A percentile compares a stretch with the other conserved stretches of the same genome.
These are phyloP conservation scores for Posidonia oceanica DNA, from an alignment of 116 monocot species.

Conservation along the genomic window DNA sequence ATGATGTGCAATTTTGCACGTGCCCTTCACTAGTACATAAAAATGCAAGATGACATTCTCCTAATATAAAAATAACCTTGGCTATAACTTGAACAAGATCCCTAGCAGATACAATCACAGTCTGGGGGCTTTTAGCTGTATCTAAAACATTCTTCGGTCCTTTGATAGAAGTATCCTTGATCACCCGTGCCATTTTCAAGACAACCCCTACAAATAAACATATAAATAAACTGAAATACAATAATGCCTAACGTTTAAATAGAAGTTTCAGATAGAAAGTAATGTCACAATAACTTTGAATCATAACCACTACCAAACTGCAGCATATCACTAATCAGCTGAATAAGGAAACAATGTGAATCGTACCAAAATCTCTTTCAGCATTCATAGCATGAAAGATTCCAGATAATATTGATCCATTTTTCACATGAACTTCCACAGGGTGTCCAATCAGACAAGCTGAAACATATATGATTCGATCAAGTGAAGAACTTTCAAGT, in stretches of 20 bases:
- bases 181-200: slow-evolving; percentile 81
- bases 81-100: slow-evolving; percentile 83
- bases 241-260: no score
- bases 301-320: no score
- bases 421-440: slow-evolving; percentile 85
- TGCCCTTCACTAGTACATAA: no score
- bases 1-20: no score
- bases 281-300: no score
- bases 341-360: no score
- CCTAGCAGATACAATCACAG: slow-evolving; percentile 68
- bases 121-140: slow-evolving; percentile 51
- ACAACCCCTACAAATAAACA: slow-evolving; percentile 49
- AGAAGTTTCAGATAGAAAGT: no score
- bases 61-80: slow-evolving; percentile 37
- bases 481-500: slow-evolving; percentile 34
- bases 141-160: slow-evolving; percentile 39
- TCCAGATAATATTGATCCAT: slow-evolving; percentile 89
- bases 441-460: slow-evolving; percentile 61
- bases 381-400: slow-evolving; percentile 68
- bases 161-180: slow-evolving; percentile 58
- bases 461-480: slow-evolving; percentile 60
- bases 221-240: no score
- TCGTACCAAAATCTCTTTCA: slow-evolving; percentile 82
- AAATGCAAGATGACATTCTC: no score
- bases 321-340: no score